Conservation (phyloP, 352 stramenopile genomes). For the Plasmopara halstedii region DNA sequence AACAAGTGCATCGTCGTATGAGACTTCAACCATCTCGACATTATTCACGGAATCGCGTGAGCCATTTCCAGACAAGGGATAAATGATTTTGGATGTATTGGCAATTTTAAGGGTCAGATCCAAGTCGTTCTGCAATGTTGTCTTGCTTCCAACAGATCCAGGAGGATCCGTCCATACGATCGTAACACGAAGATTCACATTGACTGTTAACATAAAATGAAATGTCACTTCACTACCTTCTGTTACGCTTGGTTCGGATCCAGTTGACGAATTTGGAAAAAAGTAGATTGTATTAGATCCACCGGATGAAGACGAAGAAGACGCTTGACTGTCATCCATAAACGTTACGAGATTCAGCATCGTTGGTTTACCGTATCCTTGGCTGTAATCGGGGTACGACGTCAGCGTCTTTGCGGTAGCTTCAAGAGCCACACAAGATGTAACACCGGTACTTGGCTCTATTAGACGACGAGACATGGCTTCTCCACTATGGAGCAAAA, state of each 20-base stretch:
- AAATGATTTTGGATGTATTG: constrained; percentile 44
- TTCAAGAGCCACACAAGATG: constrained; percentile 48
- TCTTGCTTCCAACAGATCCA: constrained; percentile 39
- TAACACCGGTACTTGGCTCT: constrained; percentile 30
- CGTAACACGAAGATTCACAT: constrained; percentile 54
- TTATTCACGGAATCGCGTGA: constrained; percentile 65
- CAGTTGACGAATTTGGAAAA: constrained; percentile 38
- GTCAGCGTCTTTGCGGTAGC: constrained; percentile 19
- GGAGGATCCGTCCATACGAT: constrained; percentile 69
- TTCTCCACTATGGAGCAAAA: constrained; percentile 75
- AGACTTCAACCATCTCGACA: constrained; percentile 70
- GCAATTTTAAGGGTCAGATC: constrained; percentile 52
- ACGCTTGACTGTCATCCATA: constrained; percentile 13
- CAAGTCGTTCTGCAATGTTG: constrained; percentile 60
- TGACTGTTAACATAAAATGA: constrained; percentile 45
- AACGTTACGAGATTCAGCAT: constrained; percentile 54
- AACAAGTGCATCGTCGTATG: constrained; percentile 37
- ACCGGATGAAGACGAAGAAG: constrained; percentile 7
- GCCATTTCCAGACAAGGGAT: constrained; percentile 51
- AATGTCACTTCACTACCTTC: constrained; percentile 42
- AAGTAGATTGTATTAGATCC: constrained; percentile 36
- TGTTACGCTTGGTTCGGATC: constrained; percentile 44
- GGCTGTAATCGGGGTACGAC: constrained; percentile 55
- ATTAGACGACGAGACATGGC: constrained; percentile 45
- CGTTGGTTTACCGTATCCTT: constrained; percentile 72